Percentiles rank a stretch among this genome's conserved stretches.
These are phyloP conservation scores for Backusella circina DNA, from an alignment of 192 early-diverging fungal species.

Conservation along the genomic window DNA sequence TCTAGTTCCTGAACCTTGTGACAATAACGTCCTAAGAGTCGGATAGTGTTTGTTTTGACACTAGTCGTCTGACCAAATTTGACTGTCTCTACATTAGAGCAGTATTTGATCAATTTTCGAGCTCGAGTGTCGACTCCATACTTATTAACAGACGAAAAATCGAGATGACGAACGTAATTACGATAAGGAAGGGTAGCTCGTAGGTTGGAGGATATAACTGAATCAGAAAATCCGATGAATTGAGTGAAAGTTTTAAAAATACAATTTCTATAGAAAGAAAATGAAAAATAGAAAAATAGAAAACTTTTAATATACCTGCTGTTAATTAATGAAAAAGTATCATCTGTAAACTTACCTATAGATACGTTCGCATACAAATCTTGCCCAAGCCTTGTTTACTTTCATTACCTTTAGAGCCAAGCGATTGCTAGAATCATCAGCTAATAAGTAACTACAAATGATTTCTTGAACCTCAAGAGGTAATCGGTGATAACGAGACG, in stretches of 20 bases:
- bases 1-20: neutral
- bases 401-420: neutral
- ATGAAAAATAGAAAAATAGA: neutral
- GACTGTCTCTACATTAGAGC: neutral
- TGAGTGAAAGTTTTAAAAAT: neutral
- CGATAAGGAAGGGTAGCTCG: neutral
- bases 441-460: neutral
- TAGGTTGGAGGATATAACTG: neutral
- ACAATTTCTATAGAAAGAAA: neutral
- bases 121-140: neutral
- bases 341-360: neutral
- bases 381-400: neutral
- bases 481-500: neutral
- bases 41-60: neutral
- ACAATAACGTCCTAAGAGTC: neutral
- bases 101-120: neutral
- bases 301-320: neutral
- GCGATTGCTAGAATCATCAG: neutral
- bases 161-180: neutral
- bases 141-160: neutral
- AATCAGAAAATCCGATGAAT: neutral
- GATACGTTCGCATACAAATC: neutral
- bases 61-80: neutral
- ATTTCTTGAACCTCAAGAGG: conserved; percentile 5
- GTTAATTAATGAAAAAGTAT: neutral